Evolutionary conservation across 495 filamentous ascomycete species (phyloP), one percentile per base, ranked within the genome.

Genomic region (Podospora tetraspora): DNA sequence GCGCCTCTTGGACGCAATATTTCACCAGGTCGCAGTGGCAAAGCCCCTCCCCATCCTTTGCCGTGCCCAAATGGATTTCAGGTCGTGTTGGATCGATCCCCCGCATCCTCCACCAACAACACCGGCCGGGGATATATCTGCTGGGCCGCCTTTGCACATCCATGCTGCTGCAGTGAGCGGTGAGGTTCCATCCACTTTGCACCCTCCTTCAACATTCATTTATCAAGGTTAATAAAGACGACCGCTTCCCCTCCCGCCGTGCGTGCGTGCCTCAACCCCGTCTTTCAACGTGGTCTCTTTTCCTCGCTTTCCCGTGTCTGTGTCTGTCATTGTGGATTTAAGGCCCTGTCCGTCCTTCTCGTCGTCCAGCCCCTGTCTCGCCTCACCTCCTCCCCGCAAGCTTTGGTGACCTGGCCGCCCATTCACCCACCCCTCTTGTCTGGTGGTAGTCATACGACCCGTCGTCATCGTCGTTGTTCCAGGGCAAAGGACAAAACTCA

Each of bases 241-340:
- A 0, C 43, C 5, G 16, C 6, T 43, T 6, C 43, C 43, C 43
- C 16, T 0, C 6, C 43, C 6, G 32, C 12, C 37, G 13, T 19
- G 37, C 37, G 13, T 19, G 37, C 43, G 43, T 52, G 34, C 4
- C 34, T 16, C 0, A 1, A 43, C 16, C 6, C 5, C 24, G n/a
- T 25, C 11, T 60, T 29, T 60, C 59, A 60, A 60, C 59, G 59
- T 60, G 59, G 21, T 60, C 59, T 60, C 59, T 60, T 60, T 29
- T 29, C 12, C 12, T 25, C n/a, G 11, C 10, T 59, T n/a, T 29
- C 8, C 59, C 59, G 22, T 13, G 19, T 29, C 59, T 24, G 12
- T 16, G 13, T 29, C 59, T 8, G 23, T 10, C 3, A 13, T 10
- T 3, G 59, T 21, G 59, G 21, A 60, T 27, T 60, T 60, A 60